Evolutionary conservation across 2,329 filamentous ascomycete genomes (phyloP).

Genomic region (Fusarium drepaniforme): DNA sequence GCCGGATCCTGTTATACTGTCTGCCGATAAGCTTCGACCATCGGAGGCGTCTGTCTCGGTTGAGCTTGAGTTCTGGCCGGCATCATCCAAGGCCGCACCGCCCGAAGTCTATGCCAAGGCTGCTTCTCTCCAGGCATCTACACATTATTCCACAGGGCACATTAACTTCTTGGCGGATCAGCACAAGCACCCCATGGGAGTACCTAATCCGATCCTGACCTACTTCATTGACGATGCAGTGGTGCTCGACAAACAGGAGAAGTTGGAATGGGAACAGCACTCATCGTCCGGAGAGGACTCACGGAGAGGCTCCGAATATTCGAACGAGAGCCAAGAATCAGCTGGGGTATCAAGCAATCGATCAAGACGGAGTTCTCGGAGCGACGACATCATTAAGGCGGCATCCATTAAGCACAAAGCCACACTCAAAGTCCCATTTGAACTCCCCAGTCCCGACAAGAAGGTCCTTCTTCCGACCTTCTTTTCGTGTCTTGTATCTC

Average conservation of each 20-base stretch:
- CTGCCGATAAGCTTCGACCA: slow-evolving; percentile 24
- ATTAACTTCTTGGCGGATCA: slow-evolving; percentile 31
- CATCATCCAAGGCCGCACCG: slow-evolving; percentile 12
- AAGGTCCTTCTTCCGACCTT: slow-evolving; percentile 33
- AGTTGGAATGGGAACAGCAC: slow-evolving; percentile 3
- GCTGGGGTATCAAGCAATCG: not conserved
- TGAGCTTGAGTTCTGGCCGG: slow-evolving; percentile 33
- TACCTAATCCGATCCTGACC: slow-evolving; percentile 21
- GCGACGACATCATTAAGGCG: slow-evolving; percentile 5
- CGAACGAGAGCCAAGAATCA: not conserved
- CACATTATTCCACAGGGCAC: slow-evolving; percentile 30
- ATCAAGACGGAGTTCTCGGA: not conserved
- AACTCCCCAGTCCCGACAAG: slow-evolving; percentile 16
- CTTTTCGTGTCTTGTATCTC: slow-evolving; percentile 32
- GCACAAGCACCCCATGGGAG: slow-evolving; percentile 12
- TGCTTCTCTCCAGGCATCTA: slow-evolving; percentile 25
- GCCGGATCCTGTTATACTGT: slow-evolving; percentile 27
- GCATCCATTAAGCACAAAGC: slow-evolving; percentile 11
- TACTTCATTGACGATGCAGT: slow-evolving; percentile 26
- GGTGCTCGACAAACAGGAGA: not conserved
- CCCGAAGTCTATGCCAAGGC: slow-evolving; percentile 28
- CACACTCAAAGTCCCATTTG: slow-evolving; percentile 7
- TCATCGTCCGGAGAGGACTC: not conserved
- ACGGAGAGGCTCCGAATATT: slow-evolving; percentile 15
- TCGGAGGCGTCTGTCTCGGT: slow-evolving; percentile 15